Base-by-base conservation (phyloP, 441 rosid genomes). In the Erodium trifolium region DNA sequence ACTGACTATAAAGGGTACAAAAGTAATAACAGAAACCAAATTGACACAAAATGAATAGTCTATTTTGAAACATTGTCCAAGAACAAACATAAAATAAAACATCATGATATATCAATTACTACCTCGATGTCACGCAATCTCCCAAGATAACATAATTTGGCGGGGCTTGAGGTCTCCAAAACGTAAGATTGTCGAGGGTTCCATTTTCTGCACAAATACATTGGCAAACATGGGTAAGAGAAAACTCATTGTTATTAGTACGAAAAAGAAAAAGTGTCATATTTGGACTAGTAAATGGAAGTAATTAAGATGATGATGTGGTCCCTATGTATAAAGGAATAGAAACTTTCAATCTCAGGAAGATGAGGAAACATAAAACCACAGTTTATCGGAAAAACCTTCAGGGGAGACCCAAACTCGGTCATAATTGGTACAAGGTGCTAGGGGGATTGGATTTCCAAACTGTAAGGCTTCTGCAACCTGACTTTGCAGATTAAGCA, bases 101-200 rank as follows among this genome's bases (percentile, higher is more conserved):
- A 14, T 51, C 18, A 51, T 14, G 18, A 11, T 29, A 4, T 49
- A 62, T 12, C 65, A 70, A 72, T 9, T 73, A 12, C 82, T 82
- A 93, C 99, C 96, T 91, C 75, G 99, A 91, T 31, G 98, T 96
- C 85, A 93, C 94, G 79, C 98, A 96, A 73, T 96, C 99, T 78
- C 99, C 99, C 78, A 96, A 73, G 71, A 91, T 89, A 78, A 91
- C 98, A 85, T 91, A 96, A 80, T 96, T 91, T 55, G 97, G 76
- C 53, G 99, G 98, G 78, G 98, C 96, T 68, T 80, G 91, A 72
- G 99, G 96, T 80, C 99, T 88, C 99, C 99, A 96, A 78, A 96
- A 84, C 60, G 99, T 91, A 70, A 96, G 96, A 68, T 84, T 87
- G 79, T 87, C 87, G 78, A 70, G 77, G 31, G 87, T 79, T 53